These are phyloP conservation scores for Acacia crassicarpa DNA, from an alignment of 306 rosid genomes.

Conservation along the genomic window DNA sequence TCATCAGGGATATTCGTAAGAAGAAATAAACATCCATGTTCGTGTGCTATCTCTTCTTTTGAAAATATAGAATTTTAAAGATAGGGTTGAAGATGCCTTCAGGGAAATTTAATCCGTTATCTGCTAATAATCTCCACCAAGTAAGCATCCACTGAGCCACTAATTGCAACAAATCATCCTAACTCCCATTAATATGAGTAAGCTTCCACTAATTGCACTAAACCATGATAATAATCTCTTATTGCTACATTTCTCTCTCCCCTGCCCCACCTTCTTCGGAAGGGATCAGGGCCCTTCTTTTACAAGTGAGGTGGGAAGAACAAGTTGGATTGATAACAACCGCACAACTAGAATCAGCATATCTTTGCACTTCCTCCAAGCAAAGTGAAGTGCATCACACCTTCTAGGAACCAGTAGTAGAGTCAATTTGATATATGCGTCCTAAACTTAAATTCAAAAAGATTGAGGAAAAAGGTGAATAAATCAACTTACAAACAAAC, in stretches of 20 bases:
- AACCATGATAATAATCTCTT: background rate
- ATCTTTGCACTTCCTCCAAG: constrained; percentile 2
- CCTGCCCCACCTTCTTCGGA: background rate
- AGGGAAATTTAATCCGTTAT: background rate
- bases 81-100: too few species aligned
- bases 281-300: background rate
- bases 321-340: constrained; percentile 9
- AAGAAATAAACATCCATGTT: background rate
- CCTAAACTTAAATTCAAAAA: constrained; percentile 15
- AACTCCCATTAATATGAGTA: background rate
- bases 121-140: background rate
- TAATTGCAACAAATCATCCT: background rate
- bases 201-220: background rate
- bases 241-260: background rate
- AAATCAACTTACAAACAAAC: constrained; percentile 37
- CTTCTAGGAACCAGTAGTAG: background rate
- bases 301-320: background rate
- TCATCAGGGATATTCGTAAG: too few species aligned
- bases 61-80: background rate
- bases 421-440: constrained; percentile 1
- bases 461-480: constrained; percentile 2
- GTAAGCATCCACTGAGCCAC: background rate
- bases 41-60: too few species aligned
- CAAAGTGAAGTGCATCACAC: constrained; percentile 3
- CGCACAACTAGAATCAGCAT: background rate